Base-by-base conservation (phyloP, 352 stramenopile genomes). In the Globisporangium spinosum region DNA sequence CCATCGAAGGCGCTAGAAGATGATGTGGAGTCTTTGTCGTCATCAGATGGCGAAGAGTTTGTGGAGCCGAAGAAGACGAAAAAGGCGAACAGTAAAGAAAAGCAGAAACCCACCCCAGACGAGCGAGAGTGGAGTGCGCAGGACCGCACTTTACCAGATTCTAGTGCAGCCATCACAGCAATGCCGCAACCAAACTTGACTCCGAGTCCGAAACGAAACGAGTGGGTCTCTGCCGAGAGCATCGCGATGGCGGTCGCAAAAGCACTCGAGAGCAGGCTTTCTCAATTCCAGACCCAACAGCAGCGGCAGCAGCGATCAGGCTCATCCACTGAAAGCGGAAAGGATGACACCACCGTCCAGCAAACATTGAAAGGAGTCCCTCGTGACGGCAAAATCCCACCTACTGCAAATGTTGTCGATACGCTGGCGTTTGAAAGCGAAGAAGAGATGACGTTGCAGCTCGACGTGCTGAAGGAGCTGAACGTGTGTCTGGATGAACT, bases 401-500 rank as follows among this genome's bases (percentile, higher is more conserved):
- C 20, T 47, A 1, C 49, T 12, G 8, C 27, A 20, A 2, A 29
- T 47, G 34, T 29, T 58, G 23, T 56, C 20, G 77, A 82, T 38
- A 69, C 70, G 12, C 34, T 82, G 43, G 73, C 73, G 2, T 81
- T 91, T 60, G 81, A 87, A 58, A 87, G 70, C 15, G 75, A 93
- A 53, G 75, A 80, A 1, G 78, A 88, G 53, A 78, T 93, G 65
- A 62, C 80, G 0, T 70, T 80, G 63, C 78, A 93, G 56, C 67
- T 87, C 25, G 82, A 91, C 54, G 75, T 84, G 49, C 43, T 90
- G n/a, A 72, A 79, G 17, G 83, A 93, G 49, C 74, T 93, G 12
- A 86, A 93, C 54, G 62, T 87, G 10, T 86, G 83, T 61, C 58
- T 94, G 0, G 84, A 94, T 57, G 86, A 93, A 49, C 68, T 88